Evolutionary conservation across 2,329 filamentous ascomycete species (phyloP).

Genomic region (Sclerotinia borealis): DNA sequence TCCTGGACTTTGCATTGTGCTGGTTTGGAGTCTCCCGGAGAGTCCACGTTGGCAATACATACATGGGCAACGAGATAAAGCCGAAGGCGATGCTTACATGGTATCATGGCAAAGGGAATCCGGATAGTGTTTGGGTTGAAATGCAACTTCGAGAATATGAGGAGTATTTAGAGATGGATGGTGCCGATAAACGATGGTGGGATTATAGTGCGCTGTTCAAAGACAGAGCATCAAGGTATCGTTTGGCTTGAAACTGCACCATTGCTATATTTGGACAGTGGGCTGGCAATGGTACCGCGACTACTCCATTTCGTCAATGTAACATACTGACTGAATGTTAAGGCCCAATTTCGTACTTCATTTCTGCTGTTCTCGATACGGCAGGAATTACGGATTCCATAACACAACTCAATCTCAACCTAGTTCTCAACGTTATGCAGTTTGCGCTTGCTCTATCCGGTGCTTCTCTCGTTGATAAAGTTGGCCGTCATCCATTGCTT

Average conservation of each 20-base stretch:
- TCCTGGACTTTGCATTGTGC: conserved; percentile 41
- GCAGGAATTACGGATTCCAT: conserved; percentile 44
- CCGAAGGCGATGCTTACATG: conserved; percentile 37
- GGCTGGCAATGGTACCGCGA: conserved; percentile 33
- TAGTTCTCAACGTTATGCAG: conserved; percentile 48
- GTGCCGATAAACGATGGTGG: conserved; percentile 50
- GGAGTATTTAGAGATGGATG: conserved; percentile 44
- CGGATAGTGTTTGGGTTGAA: conserved; percentile 44
- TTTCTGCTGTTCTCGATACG: conserved; percentile 43
- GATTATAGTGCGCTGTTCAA: conserved; percentile 49
- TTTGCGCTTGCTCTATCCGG: conserved; percentile 48
- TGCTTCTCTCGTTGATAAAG: conserved; percentile 46
- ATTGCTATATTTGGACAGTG: conserved; percentile 49
- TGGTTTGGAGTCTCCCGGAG: conserved; percentile 42
- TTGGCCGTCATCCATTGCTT: conserved; percentile 51
- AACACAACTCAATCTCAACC: conserved; percentile 44
- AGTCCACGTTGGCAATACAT: conserved; percentile 40
- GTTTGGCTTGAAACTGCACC: conserved; percentile 44
- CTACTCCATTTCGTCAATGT: neutral
- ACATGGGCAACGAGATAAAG: conserved; percentile 34
- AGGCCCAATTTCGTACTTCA: conserved; percentile 45
- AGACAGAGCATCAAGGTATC: conserved; percentile 40
- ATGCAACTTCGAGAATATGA: conserved; percentile 44
- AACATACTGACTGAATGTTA: conserved; percentile 5
- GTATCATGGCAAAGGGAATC: conserved; percentile 47